These are phyloP conservation scores for Leccinum disarticulatum DNA, from an alignment of 768 basidiomycete species.

Conservation along the genomic window DNA sequence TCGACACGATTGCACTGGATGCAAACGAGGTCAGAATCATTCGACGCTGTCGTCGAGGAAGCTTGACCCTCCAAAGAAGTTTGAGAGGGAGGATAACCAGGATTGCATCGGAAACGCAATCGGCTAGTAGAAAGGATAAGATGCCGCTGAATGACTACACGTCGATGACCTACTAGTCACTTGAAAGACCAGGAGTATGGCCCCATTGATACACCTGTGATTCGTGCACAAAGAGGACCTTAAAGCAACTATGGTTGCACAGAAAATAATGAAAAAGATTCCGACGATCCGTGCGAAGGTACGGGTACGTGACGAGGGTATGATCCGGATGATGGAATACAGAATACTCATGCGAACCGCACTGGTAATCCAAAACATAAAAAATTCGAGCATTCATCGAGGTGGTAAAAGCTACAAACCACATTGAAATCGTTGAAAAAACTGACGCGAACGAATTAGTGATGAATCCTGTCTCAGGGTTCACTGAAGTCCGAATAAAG, in stretches of 20 bases:
- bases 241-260: not conserved
- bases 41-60: conserved; percentile 12
- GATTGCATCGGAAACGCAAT: not conserved
- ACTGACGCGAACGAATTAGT: not conserved
- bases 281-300: not conserved
- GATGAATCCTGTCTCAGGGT: too few species aligned
- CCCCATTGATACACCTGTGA: not conserved
- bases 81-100: not conserved
- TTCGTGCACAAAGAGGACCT: not conserved
- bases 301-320: not conserved
- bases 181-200: not conserved
- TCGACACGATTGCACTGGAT: conserved; percentile 7
- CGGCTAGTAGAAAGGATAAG: not conserved
- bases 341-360: not conserved
- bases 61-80: conserved; percentile 15
- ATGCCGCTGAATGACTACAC: not conserved
- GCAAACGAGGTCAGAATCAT: conserved; percentile 19
- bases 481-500: too few species aligned
- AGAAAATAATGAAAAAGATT: not conserved
- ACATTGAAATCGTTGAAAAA: not conserved
- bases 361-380: not conserved
- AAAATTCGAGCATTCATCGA: too few species aligned
- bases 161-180: not conserved
- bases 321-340: not conserved
- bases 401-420: not conserved